These are phyloP conservation scores for Tulasnella sp. DNA, from an alignment of 768 basidiomycete genomes.

Conservation along the genomic window DNA sequence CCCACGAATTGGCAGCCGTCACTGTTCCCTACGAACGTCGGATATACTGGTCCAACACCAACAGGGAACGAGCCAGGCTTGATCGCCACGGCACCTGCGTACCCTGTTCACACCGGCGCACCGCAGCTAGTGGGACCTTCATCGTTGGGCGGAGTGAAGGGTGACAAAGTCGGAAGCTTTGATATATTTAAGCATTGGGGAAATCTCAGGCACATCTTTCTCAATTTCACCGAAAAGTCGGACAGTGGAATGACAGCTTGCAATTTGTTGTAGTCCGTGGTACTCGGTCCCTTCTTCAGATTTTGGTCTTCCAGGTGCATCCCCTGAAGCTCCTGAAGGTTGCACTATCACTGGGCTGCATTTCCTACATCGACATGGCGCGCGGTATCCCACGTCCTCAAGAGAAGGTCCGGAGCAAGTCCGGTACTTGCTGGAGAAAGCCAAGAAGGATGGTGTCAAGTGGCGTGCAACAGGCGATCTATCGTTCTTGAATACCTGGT, in stretches of 20 bases:
- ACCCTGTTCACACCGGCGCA: constrained; percentile 58
- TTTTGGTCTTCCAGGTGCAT: constrained; percentile 61
- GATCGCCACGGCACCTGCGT: constrained; percentile 27
- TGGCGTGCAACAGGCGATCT: constrained; percentile 24
- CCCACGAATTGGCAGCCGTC: constrained; percentile 65
- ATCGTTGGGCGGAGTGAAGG: background rate
- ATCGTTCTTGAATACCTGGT: constrained; percentile 30
- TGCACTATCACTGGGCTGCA: constrained; percentile 67
- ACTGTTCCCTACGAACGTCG: constrained; percentile 65
- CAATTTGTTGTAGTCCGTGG: constrained; percentile 54
- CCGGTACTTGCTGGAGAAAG: background rate
- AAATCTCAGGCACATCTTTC: constrained; percentile 30
- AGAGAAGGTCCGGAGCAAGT: constrained; percentile 18
- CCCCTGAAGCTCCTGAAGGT: constrained; percentile 54
- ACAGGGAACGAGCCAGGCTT: constrained; percentile 29
- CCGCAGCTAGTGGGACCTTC: constrained; percentile 21
- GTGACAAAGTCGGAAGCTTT: constrained; percentile 30
- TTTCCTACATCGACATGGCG: constrained; percentile 73
- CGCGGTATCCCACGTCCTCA: constrained; percentile 38
- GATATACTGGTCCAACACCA: constrained; percentile 65
- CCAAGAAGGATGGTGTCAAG: background rate
- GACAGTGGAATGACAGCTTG: background rate
- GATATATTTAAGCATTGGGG: constrained; percentile 72
- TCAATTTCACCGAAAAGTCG: background rate
- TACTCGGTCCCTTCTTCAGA: constrained; percentile 53